Evolutionary conservation across 1,284 basidiomycete genomes (phyloP).

Genomic region (Apiotrichum mycotoxinovorans): DNA sequence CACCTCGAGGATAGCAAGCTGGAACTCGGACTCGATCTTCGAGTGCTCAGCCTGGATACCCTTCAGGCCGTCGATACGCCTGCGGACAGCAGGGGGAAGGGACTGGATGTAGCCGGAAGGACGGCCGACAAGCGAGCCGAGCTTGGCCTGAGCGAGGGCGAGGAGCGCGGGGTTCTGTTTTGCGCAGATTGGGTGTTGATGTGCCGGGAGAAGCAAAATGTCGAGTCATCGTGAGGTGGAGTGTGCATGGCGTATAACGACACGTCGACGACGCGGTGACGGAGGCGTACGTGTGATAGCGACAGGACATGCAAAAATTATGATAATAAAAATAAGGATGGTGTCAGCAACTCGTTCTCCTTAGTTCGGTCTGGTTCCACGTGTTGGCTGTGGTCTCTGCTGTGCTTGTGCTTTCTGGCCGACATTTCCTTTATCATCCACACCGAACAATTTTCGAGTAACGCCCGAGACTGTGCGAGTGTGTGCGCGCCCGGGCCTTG

Average conservation of each 20-base stretch:
- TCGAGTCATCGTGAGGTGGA: not conserved
- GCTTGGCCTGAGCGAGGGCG: constrained; percentile 61
- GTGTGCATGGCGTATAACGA: not conserved
- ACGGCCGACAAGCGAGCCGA: constrained; percentile 67
- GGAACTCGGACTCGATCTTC: constrained; percentile 92
- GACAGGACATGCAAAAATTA: too few species aligned
- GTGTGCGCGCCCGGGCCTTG: not conserved
- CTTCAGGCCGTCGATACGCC: constrained; percentile 86
- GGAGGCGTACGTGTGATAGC: not conserved
- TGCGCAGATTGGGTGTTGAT: too few species aligned
- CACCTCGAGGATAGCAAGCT: constrained; percentile 90
- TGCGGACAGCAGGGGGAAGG: constrained; percentile 75
- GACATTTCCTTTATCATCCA: too few species aligned
- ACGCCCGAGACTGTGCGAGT: too few species aligned
- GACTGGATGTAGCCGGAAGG: constrained; percentile 84
- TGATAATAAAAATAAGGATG: not conserved
- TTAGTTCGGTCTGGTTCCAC: not conserved
- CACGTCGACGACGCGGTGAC: not conserved
- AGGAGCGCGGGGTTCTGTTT: constrained; percentile 56
- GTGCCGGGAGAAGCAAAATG: too few species aligned
- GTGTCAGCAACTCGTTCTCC: not conserved
- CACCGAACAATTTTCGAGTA: too few species aligned
- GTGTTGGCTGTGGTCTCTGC: too few species aligned
- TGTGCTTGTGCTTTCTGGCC: too few species aligned
- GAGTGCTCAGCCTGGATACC: constrained; percentile 91